phyloP scores from a whole-genome alignment of 495 filamentous ascomycete species.

The Penicillium roqueforti region DNA sequence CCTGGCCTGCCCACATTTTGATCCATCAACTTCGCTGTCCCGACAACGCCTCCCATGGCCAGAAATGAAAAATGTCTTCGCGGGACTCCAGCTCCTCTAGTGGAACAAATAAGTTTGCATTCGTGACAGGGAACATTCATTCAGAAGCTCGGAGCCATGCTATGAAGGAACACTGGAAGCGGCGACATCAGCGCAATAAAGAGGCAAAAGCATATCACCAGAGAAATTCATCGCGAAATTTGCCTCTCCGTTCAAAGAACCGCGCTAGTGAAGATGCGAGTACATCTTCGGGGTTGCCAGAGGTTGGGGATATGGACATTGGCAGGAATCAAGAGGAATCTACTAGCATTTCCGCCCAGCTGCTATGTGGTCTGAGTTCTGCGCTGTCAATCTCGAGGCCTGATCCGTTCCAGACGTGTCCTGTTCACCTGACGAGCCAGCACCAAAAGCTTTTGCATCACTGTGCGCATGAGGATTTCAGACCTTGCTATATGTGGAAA shows the following conservation, averaged over 20 bases:
- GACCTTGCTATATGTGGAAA: neutral
- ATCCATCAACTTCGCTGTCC: neutral
- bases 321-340: neutral
- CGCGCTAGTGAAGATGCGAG: neutral
- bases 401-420: slow-evolving; percentile 30
- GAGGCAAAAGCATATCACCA: slow-evolving; percentile 8
- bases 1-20: slow-evolving; percentile 1
- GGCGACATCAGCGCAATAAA: slow-evolving; percentile 18
- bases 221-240: slow-evolving; percentile 4
- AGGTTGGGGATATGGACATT: neutral
- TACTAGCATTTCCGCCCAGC: slow-evolving; percentile 11
- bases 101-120: slow-evolving; percentile 3
- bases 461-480: slow-evolving; percentile 12
- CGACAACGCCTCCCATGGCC: neutral
- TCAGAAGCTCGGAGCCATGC: slow-evolving; percentile 25
- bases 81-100: slow-evolving; percentile 5
- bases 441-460: slow-evolving; percentile 30
- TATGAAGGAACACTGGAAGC: slow-evolving; percentile 27
- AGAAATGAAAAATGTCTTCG: slow-evolving; percentile 7
- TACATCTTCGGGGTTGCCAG: neutral
- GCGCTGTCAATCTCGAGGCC: slow-evolving; percentile 18
- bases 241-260: slow-evolving; percentile 6
- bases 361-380: slow-evolving; percentile 13
- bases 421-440: slow-evolving; percentile 23
- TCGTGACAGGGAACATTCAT: slow-evolving; percentile 2